phyloP scores from a whole-genome alignment of 2,329 filamentous ascomycete genomes.

The Neoscytalidium dimidiatum region DNA sequence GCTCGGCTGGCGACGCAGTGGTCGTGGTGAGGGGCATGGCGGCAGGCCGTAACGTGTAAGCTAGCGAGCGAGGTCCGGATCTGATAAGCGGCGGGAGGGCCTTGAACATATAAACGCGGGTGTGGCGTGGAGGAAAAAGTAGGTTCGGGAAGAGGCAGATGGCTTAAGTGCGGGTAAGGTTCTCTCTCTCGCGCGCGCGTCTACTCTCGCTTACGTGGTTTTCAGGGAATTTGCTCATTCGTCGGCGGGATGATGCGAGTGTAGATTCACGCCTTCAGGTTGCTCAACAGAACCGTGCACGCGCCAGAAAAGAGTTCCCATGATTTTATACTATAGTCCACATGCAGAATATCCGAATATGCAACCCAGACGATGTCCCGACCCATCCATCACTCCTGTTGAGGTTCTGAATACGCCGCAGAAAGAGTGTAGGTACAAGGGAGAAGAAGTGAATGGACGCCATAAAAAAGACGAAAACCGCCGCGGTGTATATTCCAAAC shows the following conservation, averaged over 20 bases:
- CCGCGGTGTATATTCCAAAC: constrained; percentile 2
- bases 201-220: background rate
- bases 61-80: too few species aligned
- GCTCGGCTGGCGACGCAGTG: background rate
- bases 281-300: too few species aligned
- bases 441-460: background rate
- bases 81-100: too few species aligned
- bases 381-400: background rate
- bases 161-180: background rate
- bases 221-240: background rate
- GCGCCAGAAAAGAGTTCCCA: too few species aligned
- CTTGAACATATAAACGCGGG: too few species aligned
- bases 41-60: too few species aligned
- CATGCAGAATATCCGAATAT: background rate
- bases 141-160: background rate
- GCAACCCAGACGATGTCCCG: background rate
- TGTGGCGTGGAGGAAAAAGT: background rate
- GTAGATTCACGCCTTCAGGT: background rate
- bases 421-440: background rate
- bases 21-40: background rate
- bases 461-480: background rate
- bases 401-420: background rate
- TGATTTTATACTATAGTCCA: background rate
- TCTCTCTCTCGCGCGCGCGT: too few species aligned
- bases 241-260: background rate